Conservation (phyloP, 805 yeast species). For the Wickerhamomyces kurtzmanii region DNA sequence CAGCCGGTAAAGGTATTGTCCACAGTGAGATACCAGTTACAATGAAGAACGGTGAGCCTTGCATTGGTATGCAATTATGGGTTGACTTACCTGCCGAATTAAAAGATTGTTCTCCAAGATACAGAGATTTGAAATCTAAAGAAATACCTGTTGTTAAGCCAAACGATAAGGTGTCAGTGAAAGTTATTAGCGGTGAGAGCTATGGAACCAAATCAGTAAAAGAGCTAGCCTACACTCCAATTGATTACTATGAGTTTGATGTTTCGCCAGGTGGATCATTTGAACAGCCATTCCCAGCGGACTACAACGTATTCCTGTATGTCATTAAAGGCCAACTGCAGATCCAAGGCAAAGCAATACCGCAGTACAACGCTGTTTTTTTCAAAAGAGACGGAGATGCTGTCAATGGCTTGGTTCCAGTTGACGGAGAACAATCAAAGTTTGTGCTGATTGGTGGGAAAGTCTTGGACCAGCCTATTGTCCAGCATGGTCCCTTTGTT, state of each 20-base stretch:
- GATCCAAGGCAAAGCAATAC: constrained; percentile 31
- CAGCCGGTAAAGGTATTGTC: constrained; percentile 82
- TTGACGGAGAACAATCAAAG: constrained; percentile 35
- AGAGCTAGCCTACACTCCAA: constrained; percentile 77
- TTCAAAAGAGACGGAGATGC: constrained; percentile 63
- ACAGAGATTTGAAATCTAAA: constrained; percentile 60
- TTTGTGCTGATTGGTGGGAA: constrained; percentile 74
- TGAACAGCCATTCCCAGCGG: constrained; percentile 45
- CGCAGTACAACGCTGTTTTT: constrained; percentile 43
- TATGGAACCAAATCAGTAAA: constrained; percentile 67
- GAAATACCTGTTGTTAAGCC: constrained; percentile 68
- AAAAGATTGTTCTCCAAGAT: constrained; percentile 61
- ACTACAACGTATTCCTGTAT: constrained; percentile 64
- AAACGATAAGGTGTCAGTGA: constrained; percentile 52
- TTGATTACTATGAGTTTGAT: constrained; percentile 58
- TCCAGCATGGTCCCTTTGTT: constrained; percentile 90
- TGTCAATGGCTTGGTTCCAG: constrained; percentile 42
- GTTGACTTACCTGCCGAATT: constrained; percentile 64
- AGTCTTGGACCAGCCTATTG: constrained; percentile 60
- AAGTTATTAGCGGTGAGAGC: constrained; percentile 69
- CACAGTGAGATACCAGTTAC: constrained; percentile 81
- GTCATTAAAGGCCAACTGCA: constrained; percentile 50
- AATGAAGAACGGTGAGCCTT: constrained; percentile 34
- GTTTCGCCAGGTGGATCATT: constrained; percentile 59
- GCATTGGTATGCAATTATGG: constrained; percentile 78